A percentile compares a stretch with the other conserved stretches of the same genome.
phyloP scores from a whole-genome alignment of 2,329 filamentous ascomycete species.

The Penicillium glabrum region DNA sequence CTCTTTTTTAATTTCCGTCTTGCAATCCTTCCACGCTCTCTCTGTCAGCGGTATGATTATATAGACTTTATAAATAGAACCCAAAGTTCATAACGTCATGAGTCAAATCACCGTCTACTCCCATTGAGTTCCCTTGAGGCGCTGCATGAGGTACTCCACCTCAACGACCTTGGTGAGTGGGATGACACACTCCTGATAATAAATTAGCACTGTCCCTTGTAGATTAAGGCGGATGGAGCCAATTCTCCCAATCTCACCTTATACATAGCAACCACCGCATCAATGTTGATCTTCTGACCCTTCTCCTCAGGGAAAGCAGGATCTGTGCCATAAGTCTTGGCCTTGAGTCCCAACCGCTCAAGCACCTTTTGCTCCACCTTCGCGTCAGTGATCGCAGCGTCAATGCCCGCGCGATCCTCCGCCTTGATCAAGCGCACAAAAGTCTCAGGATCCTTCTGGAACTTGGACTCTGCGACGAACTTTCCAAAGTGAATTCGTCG shows the following conservation, averaged over 20 bases:
- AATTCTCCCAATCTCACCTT: slow-evolving; percentile 41
- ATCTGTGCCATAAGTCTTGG: slow-evolving; percentile 89
- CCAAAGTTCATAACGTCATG: slow-evolving; percentile 17
- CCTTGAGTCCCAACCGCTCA: slow-evolving; percentile 82
- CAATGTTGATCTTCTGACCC: slow-evolving; percentile 78
- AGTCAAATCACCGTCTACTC: slow-evolving; percentile 30
- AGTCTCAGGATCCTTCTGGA: slow-evolving; percentile 73
- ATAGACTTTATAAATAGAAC: slow-evolving; percentile 9
- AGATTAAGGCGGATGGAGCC: background rate
- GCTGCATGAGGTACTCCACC: slow-evolving; percentile 96
- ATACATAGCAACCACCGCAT: slow-evolving; percentile 89
- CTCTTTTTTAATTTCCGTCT: slow-evolving; percentile 2
- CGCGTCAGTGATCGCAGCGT: slow-evolving; percentile 83
- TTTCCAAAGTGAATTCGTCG: slow-evolving; percentile 96
- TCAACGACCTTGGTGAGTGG: slow-evolving; percentile 97
- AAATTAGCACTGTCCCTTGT: background rate
- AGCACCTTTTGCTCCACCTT: slow-evolving; percentile 90
- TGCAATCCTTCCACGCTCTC: background rate
- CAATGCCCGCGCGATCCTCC: slow-evolving; percentile 77
- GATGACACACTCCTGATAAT: slow-evolving; percentile 70
- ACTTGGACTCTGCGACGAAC: slow-evolving; percentile 96
- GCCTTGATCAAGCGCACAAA: slow-evolving; percentile 82
- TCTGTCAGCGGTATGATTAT: slow-evolving; percentile 6
- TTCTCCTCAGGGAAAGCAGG: slow-evolving; percentile 60
- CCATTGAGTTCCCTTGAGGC: slow-evolving; percentile 61